Percentiles rank a stretch among this genome's conserved stretches.
phyloP scores from a whole-genome alignment of 2,329 filamentous ascomycete species.

The Moelleriella libera region DNA sequence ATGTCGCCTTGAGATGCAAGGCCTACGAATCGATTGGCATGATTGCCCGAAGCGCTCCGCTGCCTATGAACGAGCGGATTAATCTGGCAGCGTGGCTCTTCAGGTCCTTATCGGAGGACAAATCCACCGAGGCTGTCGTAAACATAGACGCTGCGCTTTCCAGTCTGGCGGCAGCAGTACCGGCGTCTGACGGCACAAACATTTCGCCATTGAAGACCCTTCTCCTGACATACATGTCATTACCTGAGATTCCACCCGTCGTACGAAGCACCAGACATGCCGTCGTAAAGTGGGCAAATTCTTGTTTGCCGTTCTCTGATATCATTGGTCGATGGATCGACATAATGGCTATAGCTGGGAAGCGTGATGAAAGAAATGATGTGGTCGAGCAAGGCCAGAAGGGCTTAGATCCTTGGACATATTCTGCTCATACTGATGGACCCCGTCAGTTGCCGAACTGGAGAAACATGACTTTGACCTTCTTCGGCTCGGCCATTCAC shows the following conservation, averaged over 20 bases:
- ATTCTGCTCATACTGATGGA: conserved; percentile 28
- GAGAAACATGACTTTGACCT: conserved; percentile 32
- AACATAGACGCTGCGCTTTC: conserved; percentile 85
- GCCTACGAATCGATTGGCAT: conserved; percentile 88
- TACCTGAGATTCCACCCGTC: conserved; percentile 31
- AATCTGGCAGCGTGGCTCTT: conserved; percentile 63
- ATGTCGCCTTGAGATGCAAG: conserved; percentile 56
- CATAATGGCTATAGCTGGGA: conserved; percentile 61
- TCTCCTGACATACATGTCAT: conserved; percentile 54
- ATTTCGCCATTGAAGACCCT: conserved; percentile 29
- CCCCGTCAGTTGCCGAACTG: conserved; percentile 32
- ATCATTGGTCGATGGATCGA: conserved; percentile 76
- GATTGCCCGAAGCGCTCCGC: conserved; percentile 50
- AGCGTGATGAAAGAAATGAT: conserved; percentile 57
- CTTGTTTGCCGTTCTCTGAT: conserved; percentile 69
- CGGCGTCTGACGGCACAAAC: conserved; percentile 15
- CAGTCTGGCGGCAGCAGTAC: conserved; percentile 43
- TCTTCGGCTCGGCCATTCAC: conserved; percentile 28
- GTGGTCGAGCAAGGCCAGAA: conserved; percentile 81
- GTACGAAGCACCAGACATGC: conserved; percentile 69
- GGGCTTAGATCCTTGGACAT: conserved; percentile 59
- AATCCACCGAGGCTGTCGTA: conserved; percentile 60
- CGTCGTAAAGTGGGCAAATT: conserved; percentile 78
- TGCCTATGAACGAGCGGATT: conserved; percentile 38
- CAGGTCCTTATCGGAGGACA: conserved; percentile 66